phyloP scores from a whole-genome alignment of 495 filamentous ascomycete genomes.

The Aspergillus diversus region DNA sequence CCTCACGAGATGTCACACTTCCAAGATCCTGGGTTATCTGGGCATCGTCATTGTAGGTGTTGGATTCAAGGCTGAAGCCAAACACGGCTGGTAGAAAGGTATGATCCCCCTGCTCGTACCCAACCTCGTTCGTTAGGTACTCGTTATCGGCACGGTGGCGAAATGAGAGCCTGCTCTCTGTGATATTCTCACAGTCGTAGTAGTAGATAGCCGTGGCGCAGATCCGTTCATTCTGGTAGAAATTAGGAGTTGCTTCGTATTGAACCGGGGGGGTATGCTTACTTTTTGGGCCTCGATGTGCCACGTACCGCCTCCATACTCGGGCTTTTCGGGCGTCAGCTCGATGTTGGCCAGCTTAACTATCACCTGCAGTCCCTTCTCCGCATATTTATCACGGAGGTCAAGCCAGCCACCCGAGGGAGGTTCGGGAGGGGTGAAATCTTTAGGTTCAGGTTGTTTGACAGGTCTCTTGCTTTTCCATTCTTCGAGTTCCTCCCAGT shows the following conservation, averaged over 20 bases:
- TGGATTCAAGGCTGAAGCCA: conserved; percentile 22
- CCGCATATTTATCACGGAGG: conserved; percentile 4
- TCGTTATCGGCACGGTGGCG: conserved; percentile 35
- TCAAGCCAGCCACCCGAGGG: background rate
- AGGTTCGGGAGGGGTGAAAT: background rate
- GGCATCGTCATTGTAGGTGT: background rate
- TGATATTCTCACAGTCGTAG: conserved; percentile 62
- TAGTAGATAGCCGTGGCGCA: conserved; percentile 60
- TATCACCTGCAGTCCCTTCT: conserved; percentile 57
- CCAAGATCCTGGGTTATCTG: conserved; percentile 32
- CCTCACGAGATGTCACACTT: conserved; percentile 23
- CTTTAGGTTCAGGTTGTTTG: conserved; percentile 2
- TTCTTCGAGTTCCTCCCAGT: background rate
- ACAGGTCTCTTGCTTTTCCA: background rate
- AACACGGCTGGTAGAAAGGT: conserved; percentile 23
- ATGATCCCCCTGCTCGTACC: conserved; percentile 26
- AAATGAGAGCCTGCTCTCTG: conserved; percentile 45
- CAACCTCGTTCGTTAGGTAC: background rate
- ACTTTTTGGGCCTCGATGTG: conserved; percentile 49
- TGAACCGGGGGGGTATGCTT: background rate
- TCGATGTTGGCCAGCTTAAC: conserved; percentile 63
- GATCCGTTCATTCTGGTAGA: conserved; percentile 33
- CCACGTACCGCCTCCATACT: conserved; percentile 50
- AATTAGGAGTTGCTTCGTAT: background rate
- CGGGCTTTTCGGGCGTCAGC: conserved; percentile 56